Conservation (phyloP, 768 basidiomycete genomes). For the Phaffia tasmanica region DNA sequence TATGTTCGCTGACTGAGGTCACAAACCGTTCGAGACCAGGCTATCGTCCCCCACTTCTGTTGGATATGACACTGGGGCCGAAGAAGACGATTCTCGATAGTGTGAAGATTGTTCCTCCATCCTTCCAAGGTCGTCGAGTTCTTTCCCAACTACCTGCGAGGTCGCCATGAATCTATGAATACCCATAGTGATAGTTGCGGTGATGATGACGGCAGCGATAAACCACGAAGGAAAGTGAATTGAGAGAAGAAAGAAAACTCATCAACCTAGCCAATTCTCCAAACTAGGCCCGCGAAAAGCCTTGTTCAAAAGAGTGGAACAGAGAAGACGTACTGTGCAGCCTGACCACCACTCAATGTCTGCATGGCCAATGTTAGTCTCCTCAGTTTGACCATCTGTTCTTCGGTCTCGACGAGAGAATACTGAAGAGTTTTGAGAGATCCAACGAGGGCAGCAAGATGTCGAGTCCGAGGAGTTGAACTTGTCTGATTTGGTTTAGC, state of each 20-base stretch:
- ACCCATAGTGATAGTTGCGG: too few species aligned
- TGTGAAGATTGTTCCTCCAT: slow-evolving; percentile 4
- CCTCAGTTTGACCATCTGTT: slow-evolving; percentile 16
- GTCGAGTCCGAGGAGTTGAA: slow-evolving; percentile 17
- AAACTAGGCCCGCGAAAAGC: background rate
- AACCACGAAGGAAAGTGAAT: background rate
- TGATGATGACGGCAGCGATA: background rate
- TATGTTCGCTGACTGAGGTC: too few species aligned
- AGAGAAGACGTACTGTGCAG: slow-evolving; percentile 12
- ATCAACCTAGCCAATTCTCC: too few species aligned
- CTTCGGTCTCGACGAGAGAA: slow-evolving; percentile 14
- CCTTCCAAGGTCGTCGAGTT: slow-evolving; percentile 12
- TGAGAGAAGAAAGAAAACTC: background rate
- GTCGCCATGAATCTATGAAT: slow-evolving; percentile 22
- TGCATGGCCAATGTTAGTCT: slow-evolving; percentile 18
- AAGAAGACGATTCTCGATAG: background rate
- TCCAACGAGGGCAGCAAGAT: slow-evolving; percentile 17
- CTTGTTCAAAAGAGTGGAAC: background rate
- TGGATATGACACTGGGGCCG: background rate
- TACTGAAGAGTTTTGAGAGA: slow-evolving; percentile 2
- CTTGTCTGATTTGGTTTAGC: too few species aligned
- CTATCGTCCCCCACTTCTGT: slow-evolving; percentile 4
- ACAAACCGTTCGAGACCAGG: background rate
- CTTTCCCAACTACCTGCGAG: slow-evolving; percentile 21
- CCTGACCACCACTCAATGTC: slow-evolving; percentile 16